Evolutionary conservation across 495 filamentous ascomycete genomes (phyloP), one percentile per base, ranked within the genome.

Genomic region (Hypoxylon trugodes): DNA sequence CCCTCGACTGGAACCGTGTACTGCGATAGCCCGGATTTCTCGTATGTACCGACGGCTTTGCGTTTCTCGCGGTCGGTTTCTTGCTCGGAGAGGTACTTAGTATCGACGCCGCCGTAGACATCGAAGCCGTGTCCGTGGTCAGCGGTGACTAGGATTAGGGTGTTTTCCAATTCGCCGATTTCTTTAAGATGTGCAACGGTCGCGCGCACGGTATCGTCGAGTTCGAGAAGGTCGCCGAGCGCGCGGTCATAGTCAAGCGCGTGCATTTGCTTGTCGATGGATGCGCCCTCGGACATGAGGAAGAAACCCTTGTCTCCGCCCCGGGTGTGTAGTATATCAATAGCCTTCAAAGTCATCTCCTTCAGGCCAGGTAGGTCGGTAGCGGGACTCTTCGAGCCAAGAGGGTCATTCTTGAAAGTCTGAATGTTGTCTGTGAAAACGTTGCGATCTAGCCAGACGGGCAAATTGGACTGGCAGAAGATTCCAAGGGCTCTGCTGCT

Each of bases 201-300:
- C 4, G 86, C 86, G 37, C 84, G 83, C 46, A 92, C 77, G 7
- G 89, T 89, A 71, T 91, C 88, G 69, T 91, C 89, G 10, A 92
- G 82, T 72, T 92, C 89, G 24, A 92, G 82, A 3, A 92, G 80
- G 58, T 92, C 89, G 45, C 88, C 89, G 0, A 91, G 81, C 0
- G 89, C 85, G 9, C 89, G 87, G 69, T 91, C 88, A 67, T 92
- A 91, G 73, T 90, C 89, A 2, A 92, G 77, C 0, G 77, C 74
- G 74, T 90, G 88, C 89, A 92, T 92, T 75, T 89, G 84, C 80
- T 92, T 91, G 77, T 91, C 89, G 69, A 91, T 88, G 13, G 85
- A 89, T 7, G 89, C 88, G 6, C 85, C 89, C 75, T 92, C 89
- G 2, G 82, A 81, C 89, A 92, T 91, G 64, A 92, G 76, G 79